Conservation (phyloP, 768 basidiomycete species). For the Pisolithus marmoratus region DNA sequence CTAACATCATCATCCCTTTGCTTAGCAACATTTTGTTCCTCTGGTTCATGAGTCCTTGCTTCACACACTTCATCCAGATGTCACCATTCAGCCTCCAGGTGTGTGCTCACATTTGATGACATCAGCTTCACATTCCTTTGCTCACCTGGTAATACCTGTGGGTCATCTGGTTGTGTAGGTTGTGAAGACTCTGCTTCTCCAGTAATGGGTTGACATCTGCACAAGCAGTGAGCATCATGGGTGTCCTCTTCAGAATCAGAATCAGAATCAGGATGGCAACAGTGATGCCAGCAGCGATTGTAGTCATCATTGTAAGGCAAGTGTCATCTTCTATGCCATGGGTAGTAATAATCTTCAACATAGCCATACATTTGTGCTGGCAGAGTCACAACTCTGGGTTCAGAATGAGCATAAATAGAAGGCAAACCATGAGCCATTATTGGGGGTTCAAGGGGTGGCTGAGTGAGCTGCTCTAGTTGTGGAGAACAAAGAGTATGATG, state of each 20-base stretch:
- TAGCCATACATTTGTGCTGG: slow-evolving; percentile 8
- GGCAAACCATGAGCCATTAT: slow-evolving; percentile 13
- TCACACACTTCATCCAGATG: slow-evolving; percentile 77
- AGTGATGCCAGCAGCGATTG: slow-evolving; percentile 5
- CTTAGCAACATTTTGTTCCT: slow-evolving; percentile 22
- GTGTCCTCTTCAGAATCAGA: slow-evolving; percentile 8
- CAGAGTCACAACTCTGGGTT: slow-evolving; percentile 3
- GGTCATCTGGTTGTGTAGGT: too few relatives aligned
- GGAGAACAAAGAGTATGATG: slow-evolving; percentile 17
- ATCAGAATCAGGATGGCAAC: slow-evolving; percentile 13
- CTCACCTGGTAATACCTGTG: neutral
- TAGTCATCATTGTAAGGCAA: slow-evolving; percentile 8
- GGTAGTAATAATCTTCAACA: slow-evolving; percentile 1
- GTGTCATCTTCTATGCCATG: neutral
- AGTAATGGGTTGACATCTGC: too few relatives aligned
- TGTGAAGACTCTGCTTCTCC: too few relatives aligned
- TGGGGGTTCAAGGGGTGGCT: too few relatives aligned
- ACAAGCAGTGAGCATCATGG: neutral
- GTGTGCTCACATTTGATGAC: too few relatives aligned
- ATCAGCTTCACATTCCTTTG: too few relatives aligned
- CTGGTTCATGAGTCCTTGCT: slow-evolving; percentile 73
- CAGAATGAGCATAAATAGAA: slow-evolving; percentile 18
- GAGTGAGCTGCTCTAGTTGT: neutral
- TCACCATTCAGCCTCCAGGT: slow-evolving; percentile 74
- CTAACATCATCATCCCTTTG: too few relatives aligned